These are phyloP conservation scores for Clitopilus hobsonii DNA, from an alignment of 768 basidiomycete species.

Conservation along the genomic window DNA sequence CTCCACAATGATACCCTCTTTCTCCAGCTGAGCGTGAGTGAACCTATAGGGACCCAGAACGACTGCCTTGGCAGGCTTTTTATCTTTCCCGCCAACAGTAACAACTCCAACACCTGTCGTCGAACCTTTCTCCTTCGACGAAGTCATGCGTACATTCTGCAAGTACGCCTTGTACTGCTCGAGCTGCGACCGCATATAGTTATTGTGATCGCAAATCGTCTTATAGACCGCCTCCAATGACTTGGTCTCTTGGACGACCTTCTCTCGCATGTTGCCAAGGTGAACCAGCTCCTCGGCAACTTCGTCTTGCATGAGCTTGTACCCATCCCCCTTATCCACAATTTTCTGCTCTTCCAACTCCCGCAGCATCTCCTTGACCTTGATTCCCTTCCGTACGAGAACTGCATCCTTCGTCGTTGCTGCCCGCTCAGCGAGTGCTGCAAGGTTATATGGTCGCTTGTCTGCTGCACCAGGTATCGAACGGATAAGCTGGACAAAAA, in stretches of 20 bases:
- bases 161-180: conserved; percentile 99
- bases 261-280: conserved; percentile 93
- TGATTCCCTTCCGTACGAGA: conserved; percentile 95
- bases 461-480: conserved; percentile 84
- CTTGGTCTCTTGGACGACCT: conserved; percentile 88
- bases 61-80: conserved; percentile 80
- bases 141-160: conserved; percentile 91
- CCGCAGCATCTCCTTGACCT: conserved; percentile 98
- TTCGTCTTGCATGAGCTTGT: conserved; percentile 96
- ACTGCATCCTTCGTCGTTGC: conserved; percentile 97
- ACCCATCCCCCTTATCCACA: conserved; percentile 78
- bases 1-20: conserved; percentile 98
- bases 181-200: conserved; percentile 90
- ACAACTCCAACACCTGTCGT: conserved; percentile 91
- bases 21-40: conserved; percentile 97
- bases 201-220: conserved; percentile 99
- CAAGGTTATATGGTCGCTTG: conserved; percentile 85
- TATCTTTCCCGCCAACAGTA: conserved; percentile 95
- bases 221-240: conserved; percentile 97
- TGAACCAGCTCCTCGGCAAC: conserved; percentile 93
- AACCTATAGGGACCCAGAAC: conserved; percentile 95
- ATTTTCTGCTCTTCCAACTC: conserved; percentile 91
- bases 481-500: conserved; percentile 95
- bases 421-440: conserved; percentile 86
- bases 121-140: conserved; percentile 84